phyloP scores from a whole-genome alignment of 768 basidiomycete genomes.

The Auricularia heimuer region DNA sequence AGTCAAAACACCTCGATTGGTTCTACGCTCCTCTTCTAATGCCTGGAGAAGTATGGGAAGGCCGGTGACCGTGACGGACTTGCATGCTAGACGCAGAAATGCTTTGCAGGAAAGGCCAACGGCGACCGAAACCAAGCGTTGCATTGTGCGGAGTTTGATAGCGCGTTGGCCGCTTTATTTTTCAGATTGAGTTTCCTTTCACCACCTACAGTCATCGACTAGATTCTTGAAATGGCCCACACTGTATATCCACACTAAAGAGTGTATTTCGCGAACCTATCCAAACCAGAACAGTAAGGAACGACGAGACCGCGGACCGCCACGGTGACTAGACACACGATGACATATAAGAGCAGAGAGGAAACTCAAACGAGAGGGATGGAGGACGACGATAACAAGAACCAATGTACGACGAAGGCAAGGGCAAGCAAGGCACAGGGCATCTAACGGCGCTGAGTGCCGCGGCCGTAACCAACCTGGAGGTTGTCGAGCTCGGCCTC shows the following conservation, averaged over 20 bases:
- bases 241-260: background rate
- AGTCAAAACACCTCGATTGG: conserved; percentile 26
- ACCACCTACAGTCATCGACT: too few species aligned
- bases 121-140: conserved; percentile 21
- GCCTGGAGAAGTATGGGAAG: conserved; percentile 54
- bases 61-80: conserved; percentile 59
- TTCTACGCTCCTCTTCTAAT: conserved; percentile 38
- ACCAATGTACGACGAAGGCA: background rate
- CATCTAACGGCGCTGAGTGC: conserved; percentile 36
- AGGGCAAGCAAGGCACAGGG: background rate
- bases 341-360: background rate
- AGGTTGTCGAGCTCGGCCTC: conserved; percentile 86
- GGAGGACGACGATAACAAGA: background rate
- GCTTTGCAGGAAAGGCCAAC: conserved; percentile 75
- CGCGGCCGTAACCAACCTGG: conserved; percentile 75
- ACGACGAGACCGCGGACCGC: background rate
- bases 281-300: conserved; percentile 1
- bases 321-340: background rate
- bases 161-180: background rate
- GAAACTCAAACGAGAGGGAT: background rate
- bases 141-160: background rate
- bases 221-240: too few species aligned
- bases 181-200: too few species aligned
- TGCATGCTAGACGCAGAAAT: conserved; percentile 56
- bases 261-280: conserved; percentile 2